Conservation (phyloP, 2,329 filamentous ascomycete genomes). For the Teratosphaeria pseudoeucalypti region DNA sequence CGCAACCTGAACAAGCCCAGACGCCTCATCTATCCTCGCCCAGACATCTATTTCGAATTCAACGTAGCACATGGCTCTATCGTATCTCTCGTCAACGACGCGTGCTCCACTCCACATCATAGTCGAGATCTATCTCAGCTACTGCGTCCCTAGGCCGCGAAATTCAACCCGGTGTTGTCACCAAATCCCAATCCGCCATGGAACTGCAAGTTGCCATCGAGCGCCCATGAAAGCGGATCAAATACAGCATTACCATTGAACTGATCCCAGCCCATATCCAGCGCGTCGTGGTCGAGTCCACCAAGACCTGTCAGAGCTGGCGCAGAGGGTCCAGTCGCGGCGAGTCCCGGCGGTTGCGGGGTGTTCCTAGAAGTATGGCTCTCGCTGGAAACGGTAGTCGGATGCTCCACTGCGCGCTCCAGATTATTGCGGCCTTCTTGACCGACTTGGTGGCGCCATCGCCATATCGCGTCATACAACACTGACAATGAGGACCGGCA, state of each 20-base stretch:
- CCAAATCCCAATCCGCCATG: slow-evolving; percentile 4
- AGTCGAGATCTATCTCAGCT: no score
- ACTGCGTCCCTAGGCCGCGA: neutral
- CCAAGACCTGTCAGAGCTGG: slow-evolving; percentile 9
- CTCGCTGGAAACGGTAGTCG: slow-evolving; percentile 42
- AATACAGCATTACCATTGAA: slow-evolving; percentile 18
- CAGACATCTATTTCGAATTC: neutral
- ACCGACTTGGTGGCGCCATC: slow-evolving; percentile 67
- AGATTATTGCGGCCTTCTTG: slow-evolving; percentile 37
- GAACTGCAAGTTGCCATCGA: slow-evolving; percentile 60
- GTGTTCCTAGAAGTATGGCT: slow-evolving; percentile 16
- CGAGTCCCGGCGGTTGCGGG: slow-evolving; percentile 11
- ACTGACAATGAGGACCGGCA: slow-evolving; percentile 78
- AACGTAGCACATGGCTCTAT: neutral
- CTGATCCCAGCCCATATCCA: slow-evolving; percentile 19
- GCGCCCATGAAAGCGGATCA: slow-evolving; percentile 76
- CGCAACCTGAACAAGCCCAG: neutral
- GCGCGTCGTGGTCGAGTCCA: slow-evolving; percentile 31
- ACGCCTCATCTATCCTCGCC: neutral
- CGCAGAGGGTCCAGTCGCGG: neutral
- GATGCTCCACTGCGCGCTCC: slow-evolving; percentile 63
- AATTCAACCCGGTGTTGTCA: slow-evolving; percentile 1
- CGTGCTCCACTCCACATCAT: neutral
- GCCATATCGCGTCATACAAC: slow-evolving; percentile 76
- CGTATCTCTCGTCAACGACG: neutral